Evolutionary conservation across 768 basidiomycete species (phyloP).

Genomic region (Suillus alpinus): DNA sequence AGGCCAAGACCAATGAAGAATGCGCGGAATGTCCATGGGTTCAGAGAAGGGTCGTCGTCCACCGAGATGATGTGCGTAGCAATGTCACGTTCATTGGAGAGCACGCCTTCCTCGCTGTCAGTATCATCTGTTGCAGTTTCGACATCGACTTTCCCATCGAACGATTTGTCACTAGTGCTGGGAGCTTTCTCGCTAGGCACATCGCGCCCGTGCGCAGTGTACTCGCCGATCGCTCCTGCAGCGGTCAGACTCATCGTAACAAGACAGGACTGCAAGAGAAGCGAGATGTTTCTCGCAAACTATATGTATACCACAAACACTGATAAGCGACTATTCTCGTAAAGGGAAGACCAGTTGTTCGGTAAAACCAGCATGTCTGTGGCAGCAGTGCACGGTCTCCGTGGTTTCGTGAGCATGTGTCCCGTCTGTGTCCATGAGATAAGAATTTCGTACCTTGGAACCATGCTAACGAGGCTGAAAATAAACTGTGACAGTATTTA

Average conservation of each 20-base stretch:
- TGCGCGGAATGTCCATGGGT: slow-evolving; percentile 46
- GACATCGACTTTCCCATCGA: slow-evolving; percentile 29
- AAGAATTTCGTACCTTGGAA: background rate
- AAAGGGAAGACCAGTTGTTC: background rate
- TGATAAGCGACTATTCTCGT: slow-evolving; percentile 7
- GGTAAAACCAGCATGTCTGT: no score
- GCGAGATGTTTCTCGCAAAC: no score
- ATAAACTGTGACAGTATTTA: background rate
- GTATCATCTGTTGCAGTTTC: slow-evolving; percentile 28
- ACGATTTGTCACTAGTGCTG: slow-evolving; percentile 23
- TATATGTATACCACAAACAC: background rate
- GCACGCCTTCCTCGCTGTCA: slow-evolving; percentile 29
- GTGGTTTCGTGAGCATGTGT: background rate
- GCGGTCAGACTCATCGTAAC: slow-evolving; percentile 3
- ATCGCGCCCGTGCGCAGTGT: background rate
- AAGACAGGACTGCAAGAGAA: background rate
- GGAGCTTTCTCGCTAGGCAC: slow-evolving; percentile 5
- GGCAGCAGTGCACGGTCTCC: background rate
- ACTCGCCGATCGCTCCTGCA: background rate
- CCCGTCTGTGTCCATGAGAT: background rate
- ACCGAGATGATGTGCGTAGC: slow-evolving; percentile 41
- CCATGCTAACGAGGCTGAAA: background rate
- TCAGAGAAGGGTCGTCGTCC: slow-evolving; percentile 43
- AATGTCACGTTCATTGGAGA: slow-evolving; percentile 41
- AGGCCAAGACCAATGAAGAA: slow-evolving; percentile 47